phyloP scores from a whole-genome alignment of 345 rosid genomes.

The Camelina neglecta region DNA sequence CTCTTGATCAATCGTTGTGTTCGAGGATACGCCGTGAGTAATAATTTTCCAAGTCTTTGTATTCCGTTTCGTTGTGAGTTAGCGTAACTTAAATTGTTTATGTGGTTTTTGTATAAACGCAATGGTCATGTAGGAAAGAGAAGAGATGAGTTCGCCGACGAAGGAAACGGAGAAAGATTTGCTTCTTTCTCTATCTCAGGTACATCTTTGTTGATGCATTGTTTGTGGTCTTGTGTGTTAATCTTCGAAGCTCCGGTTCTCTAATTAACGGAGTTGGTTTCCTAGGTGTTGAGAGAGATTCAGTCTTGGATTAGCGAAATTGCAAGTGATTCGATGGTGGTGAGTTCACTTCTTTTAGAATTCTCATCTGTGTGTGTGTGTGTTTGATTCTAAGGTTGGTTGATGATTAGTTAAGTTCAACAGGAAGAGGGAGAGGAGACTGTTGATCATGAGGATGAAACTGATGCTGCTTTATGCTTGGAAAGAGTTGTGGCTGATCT shows the following conservation, averaged over 20 bases:
- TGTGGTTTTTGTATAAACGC: neutral
- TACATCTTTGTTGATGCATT: conserved; percentile 6
- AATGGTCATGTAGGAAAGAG: conserved; percentile 45
- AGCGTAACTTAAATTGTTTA: neutral
- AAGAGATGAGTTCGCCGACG: conserved; percentile 27
- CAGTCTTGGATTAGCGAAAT: conserved; percentile 50
- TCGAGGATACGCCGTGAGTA: conserved; percentile 50
- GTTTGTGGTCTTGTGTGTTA: neutral
- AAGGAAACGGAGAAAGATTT: conserved; percentile 55
- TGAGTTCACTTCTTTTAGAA: conserved; percentile 10
- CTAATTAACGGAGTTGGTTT: neutral
- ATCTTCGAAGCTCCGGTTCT: neutral
- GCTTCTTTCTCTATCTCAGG: conserved; percentile 66
- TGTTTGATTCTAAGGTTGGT: neutral
- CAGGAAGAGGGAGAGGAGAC: conserved; percentile 34
- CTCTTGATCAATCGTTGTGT: conserved; percentile 52
- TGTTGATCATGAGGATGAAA: conserved; percentile 18
- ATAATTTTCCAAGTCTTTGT: conserved; percentile 7
- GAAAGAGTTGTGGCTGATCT: conserved; percentile 50
- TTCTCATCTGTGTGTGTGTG: neutral
- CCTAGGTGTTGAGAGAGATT: conserved; percentile 53
- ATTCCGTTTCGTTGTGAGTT: conserved; percentile 8
- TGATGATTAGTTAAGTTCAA: conserved; percentile 31
- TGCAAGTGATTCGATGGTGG: conserved; percentile 38
- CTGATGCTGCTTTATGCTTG: conserved; percentile 39